Conservation (phyloP, 2,329 filamentous ascomycete genomes). For the Aspergillus sclerotialis region DNA sequence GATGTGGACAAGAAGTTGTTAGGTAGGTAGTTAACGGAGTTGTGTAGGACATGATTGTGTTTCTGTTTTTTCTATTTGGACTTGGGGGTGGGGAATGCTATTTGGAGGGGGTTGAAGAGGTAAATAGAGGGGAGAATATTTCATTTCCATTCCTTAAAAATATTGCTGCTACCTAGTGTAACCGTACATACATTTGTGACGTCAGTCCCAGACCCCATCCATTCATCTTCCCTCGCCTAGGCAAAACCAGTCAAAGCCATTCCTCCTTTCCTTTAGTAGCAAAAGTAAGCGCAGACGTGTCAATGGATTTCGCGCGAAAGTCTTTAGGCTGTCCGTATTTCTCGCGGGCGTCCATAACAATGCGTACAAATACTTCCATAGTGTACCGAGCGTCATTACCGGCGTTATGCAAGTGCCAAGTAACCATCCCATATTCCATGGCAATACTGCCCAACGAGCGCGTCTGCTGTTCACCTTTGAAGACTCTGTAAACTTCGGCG, state of each 20-base stretch:
- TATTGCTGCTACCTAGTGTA: too few relatives aligned
- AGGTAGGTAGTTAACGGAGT: constrained; percentile 52
- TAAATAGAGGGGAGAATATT: too few relatives aligned
- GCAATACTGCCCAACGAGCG: constrained; percentile 58
- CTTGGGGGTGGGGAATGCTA: too few relatives aligned
- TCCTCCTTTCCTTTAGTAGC: not conserved
- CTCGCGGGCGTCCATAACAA: constrained; percentile 21
- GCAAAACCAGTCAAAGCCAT: too few relatives aligned
- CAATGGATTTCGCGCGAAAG: too few relatives aligned
- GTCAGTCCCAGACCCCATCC: not conserved
- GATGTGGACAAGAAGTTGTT: constrained; percentile 40
- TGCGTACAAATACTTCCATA: constrained; percentile 62
- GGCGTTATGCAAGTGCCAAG: constrained; percentile 71
- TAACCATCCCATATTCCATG: constrained; percentile 54
- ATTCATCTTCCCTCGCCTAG: not conserved
- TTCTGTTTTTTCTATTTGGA: not conserved
- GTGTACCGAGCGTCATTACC: constrained; percentile 82
- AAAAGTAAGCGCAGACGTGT: too few relatives aligned
- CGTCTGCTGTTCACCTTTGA: constrained; percentile 47
- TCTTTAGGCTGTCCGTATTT: too few relatives aligned
- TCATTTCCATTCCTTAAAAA: too few relatives aligned
- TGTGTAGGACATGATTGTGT: constrained; percentile 16
- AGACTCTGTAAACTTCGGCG: constrained; percentile 59
- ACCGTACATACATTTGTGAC: too few relatives aligned
- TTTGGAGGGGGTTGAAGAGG: too few relatives aligned